Percentiles rank a stretch among this genome's conserved stretches.
These are phyloP conservation scores for Pisolithus marmoratus DNA, from an alignment of 768 basidiomycete species.

Conservation along the genomic window DNA sequence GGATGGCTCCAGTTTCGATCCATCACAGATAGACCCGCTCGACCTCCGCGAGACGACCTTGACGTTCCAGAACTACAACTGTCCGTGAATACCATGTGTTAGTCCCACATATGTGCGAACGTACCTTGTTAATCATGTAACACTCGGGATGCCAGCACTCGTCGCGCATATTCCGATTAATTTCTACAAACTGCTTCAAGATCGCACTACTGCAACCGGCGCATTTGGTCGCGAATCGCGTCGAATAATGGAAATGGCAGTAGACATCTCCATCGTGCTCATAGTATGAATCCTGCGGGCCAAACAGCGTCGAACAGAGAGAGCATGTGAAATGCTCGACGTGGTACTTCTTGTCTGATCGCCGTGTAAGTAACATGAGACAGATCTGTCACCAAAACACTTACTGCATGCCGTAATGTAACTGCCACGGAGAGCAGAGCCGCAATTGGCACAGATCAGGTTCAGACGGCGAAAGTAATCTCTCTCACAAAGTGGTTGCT, in stretches of 20 bases:
- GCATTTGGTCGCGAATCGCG: constrained; percentile 97
- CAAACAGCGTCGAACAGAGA: constrained; percentile 91
- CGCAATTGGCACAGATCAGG: constrained; percentile 95
- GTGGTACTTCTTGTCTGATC: constrained; percentile 92
- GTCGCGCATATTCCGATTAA: constrained; percentile 95
- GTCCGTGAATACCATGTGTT: constrained; percentile 7
- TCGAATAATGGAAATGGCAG: constrained; percentile 99
- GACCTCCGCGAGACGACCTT: constrained; percentile 79
- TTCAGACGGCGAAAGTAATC: constrained; percentile 97
- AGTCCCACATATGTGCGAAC: constrained; percentile 10
- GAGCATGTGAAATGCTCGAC: constrained; percentile 99
- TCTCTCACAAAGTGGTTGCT: constrained; percentile 93
- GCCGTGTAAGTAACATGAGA: constrained; percentile 10
- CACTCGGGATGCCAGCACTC: constrained; percentile 99
- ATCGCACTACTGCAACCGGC: constrained; percentile 97
- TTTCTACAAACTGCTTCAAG: constrained; percentile 98
- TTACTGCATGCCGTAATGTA: constrained; percentile 99
- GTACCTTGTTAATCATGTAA: constrained; percentile 99
- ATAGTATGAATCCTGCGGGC: constrained; percentile 98
- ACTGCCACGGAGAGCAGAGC: constrained; percentile 88
- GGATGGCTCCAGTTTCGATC: constrained; percentile 46
- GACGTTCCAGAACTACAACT: constrained; percentile 93
- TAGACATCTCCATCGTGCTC: constrained; percentile 98
- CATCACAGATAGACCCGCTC: constrained; percentile 49
- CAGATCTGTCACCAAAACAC: constrained; percentile 24